Base-by-base conservation (phyloP, 2,329 filamentous ascomycete species). In the Xylaria sp. region DNA sequence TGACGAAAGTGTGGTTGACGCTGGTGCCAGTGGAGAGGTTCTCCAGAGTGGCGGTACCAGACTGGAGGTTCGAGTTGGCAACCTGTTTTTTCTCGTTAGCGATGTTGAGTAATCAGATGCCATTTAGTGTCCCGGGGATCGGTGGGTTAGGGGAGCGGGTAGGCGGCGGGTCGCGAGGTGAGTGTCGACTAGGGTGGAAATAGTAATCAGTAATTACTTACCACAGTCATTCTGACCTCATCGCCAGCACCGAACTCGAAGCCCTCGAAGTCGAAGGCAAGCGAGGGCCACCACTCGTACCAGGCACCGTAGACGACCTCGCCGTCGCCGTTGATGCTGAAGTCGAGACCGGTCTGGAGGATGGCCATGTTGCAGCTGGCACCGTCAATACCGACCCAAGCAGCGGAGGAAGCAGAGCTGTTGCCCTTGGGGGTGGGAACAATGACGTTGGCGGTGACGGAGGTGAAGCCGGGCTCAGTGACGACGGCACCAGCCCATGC, bases 401-500 rank as follows among this genome's bases (percentile, higher is more conserved):
- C 65, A 1, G 65, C 65, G 42, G 58, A 59, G 2, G 65, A 65
- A 30, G 58, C 63, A 8, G 55, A 47, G 42, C 46, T 61, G 52
- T 34, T 59, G 23, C 73, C 67, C 16, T 73, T 73, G 8, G 81
- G 78, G 0, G 74, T 75, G 2, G 83, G 83, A 4, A 84, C 78
- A 1, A 74, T 79, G 70, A 86, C 81, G 11, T 78, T 77, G 18
- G 76, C 83, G 2, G 76, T 76, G 23, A 83, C 83, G 16, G 73
- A 70, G 34, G 75, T 83, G 72, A 80, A 84, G 55, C 76, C 47
- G 3, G 49, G 5, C 77, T 77, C 77, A 37, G 78, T 78, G 54
- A 83, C 76, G 7, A 85, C 80, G 0, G 81, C 81, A 35, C 84
- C 84, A 6, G 82, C 79, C 83, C 83, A 86, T 75, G 85, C 85